phyloP scores from a whole-genome alignment of 2,329 filamentous ascomycete genomes.

The Hypoxylon sp. region DNA sequence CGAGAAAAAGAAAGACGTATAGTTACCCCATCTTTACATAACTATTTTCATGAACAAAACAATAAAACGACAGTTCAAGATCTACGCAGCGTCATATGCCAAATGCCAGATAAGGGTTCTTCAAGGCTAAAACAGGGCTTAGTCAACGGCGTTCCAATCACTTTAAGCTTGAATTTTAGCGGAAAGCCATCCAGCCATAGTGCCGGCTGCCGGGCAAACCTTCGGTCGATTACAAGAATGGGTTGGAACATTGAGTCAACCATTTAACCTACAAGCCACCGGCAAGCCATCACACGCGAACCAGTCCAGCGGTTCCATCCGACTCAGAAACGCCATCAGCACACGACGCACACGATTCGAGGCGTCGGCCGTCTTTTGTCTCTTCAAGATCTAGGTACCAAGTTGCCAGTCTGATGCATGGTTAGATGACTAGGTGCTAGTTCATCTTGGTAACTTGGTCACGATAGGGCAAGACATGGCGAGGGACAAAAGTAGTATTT shows the following conservation, averaged over 20 bases:
- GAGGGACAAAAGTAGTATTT: constrained; percentile 19
- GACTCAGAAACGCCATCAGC: constrained; percentile 29
- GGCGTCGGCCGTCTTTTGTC: constrained; percentile 11
- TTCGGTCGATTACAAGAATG: constrained; percentile 48
- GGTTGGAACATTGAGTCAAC: constrained; percentile 45
- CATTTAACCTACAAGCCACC: constrained; percentile 39
- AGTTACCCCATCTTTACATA: constrained; percentile 35
- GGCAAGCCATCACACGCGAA: constrained; percentile 26
- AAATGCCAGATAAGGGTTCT: constrained; percentile 32
- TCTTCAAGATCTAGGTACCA: constrained; percentile 27
- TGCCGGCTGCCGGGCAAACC: constrained; percentile 47
- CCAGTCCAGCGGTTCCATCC: constrained; percentile 36
- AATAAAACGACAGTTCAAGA: constrained; percentile 36
- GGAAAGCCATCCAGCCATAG: constrained; percentile 42
- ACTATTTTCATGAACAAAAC: constrained; percentile 33
- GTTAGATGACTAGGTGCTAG: constrained; percentile 23
- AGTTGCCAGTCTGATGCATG: constrained; percentile 25
- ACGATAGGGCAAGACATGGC: constrained; percentile 15
- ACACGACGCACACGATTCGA: constrained; percentile 9
- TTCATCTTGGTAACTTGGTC: constrained; percentile 27
- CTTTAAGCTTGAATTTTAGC: constrained; percentile 42
- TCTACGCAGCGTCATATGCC: constrained; percentile 33
- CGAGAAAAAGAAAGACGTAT: constrained; percentile 23
- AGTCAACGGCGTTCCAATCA: constrained; percentile 42
- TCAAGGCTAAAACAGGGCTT: constrained; percentile 39